Evolutionary conservation across 75 land plant genomes (phyloP), one percentile per base, ranked within the genome.

Genomic region (Selaginella tamariscina): DNA sequence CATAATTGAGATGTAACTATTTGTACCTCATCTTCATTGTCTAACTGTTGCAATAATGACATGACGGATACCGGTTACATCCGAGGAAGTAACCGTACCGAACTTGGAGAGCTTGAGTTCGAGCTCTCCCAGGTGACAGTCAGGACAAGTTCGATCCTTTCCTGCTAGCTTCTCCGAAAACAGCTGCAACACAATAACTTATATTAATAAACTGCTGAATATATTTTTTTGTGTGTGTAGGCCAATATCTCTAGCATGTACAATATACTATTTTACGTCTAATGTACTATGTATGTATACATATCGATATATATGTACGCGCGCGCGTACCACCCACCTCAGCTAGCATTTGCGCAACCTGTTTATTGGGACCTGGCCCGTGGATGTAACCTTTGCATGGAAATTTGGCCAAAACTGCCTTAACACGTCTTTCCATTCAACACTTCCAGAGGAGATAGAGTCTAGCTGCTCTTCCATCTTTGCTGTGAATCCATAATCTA

Each of bases 401-500:
- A 77, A 77, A 23, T 24, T 69, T 32, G 79, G 79, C 79, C 79
- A 77, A 55, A 77, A 77, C 22, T 56, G 56, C 24, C 29, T 28
- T 32, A 77, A 55, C 22, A 68, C 49, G 9, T 65, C 31, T 28
- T 72, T 77, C 79, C 79, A 77, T 18, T 77, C 44, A 1, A 57
- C 32, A 56, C 56, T 55, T 13, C 79, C 79, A 27, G 70, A 68
- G 15, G 79, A 77, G 23, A 77, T 60, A 66, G 71, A 74, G 72
- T 77, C 79, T 21, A 77, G 79, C 75, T 77, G 33, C 56, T 76
- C 82, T 62, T 95, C 99, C 89, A 95, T 78, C 27, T 84, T 79
- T 32, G 99, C 97, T 57, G 99, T 95, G 68, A 95, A 95, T 39
- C 75, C 74, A 39, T 82, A 88, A 68, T 95, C 84, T 24, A 86